Base-by-base conservation (phyloP, 257 asterid genomes). In the Jacaranda mimosifolia region DNA sequence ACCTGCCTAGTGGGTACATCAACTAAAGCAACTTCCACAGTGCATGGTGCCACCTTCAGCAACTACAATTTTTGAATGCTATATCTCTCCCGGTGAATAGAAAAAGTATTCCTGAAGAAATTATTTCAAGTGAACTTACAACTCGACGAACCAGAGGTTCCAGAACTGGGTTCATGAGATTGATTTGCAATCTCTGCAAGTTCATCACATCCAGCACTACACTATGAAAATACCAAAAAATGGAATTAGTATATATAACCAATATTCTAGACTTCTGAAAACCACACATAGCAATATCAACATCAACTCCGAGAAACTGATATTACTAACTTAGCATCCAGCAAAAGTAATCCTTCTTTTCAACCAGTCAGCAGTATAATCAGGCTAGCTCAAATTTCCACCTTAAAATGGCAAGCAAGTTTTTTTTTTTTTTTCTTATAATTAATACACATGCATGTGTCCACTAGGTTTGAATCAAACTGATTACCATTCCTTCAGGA, bases 71-170 rank as follows among this genome's bases (percentile, higher is more conserved):
- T 15, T 0, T 7, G 63, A 14, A 56, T 55, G 49, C 39, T 51
- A 58, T 4, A 5, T n/a, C n/a, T n/a, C n/a, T n/a, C n/a, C n/a
- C n/a, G n/a, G n/a, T 21, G 51, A 46, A 14, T 14, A 14, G 4
- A 72, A 15, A 62, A 15, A 21, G 18, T n/a, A 42, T n/a, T n/a
- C 6, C 52, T 45, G 32, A 77, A 70, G 53, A 49, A 63, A 57
- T 40, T 17, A 21, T 13, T 26, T 74, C 43, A 57, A 62, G 60
- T 39, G 62, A 52, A 87, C 97, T 89, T 91, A 94, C 98, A 77
- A 94, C 96, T 87, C 86, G 86, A 51, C 98, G 97, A 76, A 94
- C 84, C 86, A 92, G 78, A 40, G 98, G 98, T 91, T 94, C 98
- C 86, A 94, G 78, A 75, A 86, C 89, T 5, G 98, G 94, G 86